phyloP scores from a whole-genome alignment of 228 moss, liverwort and hornwort genomes.

The Sphagnum magellanicum region DNA sequence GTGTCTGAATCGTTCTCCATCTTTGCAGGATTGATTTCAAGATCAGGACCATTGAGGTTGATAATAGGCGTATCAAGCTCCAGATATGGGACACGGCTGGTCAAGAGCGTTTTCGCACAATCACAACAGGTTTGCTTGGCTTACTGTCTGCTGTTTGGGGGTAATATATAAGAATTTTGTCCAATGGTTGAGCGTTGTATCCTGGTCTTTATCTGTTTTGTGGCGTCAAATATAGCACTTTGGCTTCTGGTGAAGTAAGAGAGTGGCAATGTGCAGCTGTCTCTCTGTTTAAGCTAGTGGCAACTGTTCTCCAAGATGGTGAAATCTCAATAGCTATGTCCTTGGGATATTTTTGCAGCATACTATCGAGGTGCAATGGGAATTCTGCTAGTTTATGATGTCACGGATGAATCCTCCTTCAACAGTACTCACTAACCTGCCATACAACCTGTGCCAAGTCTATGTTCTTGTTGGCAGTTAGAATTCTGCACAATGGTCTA shows the following conservation, averaged over 20 bases:
- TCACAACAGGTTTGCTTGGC: slow-evolving; percentile 45
- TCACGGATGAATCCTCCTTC: slow-evolving; percentile 76
- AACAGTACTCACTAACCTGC: slow-evolving; percentile 24
- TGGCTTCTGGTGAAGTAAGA: too few relatives aligned
- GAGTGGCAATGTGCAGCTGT: too few relatives aligned
- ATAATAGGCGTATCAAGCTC: slow-evolving; percentile 68
- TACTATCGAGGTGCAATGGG: slow-evolving; percentile 85
- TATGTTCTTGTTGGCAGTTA: too few relatives aligned
- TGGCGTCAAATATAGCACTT: too few relatives aligned
- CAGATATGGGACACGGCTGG: slow-evolving; percentile 90
- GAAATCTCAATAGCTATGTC: too few relatives aligned
- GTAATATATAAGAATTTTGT: too few relatives aligned
- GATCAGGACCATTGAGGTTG: slow-evolving; percentile 78
- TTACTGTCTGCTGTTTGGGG: too few relatives aligned
- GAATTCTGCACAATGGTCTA: too few relatives aligned
- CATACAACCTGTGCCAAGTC: too few relatives aligned
- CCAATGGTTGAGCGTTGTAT: too few relatives aligned
- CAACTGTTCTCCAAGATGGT: too few relatives aligned
- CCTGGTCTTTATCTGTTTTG: too few relatives aligned
- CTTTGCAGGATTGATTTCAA: slow-evolving; percentile 60
- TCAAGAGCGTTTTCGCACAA: slow-evolving; percentile 78
- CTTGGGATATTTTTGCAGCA: slow-evolving; percentile 25
- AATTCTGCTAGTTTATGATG: slow-evolving; percentile 75
- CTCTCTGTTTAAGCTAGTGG: background rate
- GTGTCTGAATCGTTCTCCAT: background rate